Evolutionary conservation across 2,329 filamentous ascomycete genomes (phyloP).

Genomic region (Venturia nashicola): DNA sequence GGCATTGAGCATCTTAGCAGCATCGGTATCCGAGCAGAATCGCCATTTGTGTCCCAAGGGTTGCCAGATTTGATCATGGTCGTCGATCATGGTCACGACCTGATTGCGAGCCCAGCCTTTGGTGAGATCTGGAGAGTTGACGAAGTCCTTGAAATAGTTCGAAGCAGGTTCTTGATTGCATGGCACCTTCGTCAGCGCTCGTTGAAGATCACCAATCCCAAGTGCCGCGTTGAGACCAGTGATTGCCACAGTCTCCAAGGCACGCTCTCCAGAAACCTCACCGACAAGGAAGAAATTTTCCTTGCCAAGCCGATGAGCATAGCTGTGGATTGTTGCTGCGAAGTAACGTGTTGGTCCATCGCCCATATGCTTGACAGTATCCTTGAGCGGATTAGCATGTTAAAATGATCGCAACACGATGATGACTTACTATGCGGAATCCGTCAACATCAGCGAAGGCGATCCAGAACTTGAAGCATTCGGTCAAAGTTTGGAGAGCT

Average conservation of each 20-base stretch:
- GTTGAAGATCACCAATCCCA: constrained; percentile 15
- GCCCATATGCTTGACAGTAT: constrained; percentile 18
- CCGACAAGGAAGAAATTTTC: constrained; percentile 16
- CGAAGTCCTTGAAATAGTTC: constrained; percentile 16
- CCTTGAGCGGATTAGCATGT: background rate
- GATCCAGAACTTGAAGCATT: constrained; percentile 18
- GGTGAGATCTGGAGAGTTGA: constrained; percentile 12
- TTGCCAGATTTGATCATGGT: constrained; percentile 13
- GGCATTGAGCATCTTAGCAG: constrained; percentile 11
- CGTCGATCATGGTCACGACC: constrained; percentile 16
- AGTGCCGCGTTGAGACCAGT: constrained; percentile 16
- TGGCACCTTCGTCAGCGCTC: constrained; percentile 14
- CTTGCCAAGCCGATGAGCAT: constrained; percentile 13
- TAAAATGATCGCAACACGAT: background rate
- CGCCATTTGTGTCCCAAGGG: constrained; percentile 13
- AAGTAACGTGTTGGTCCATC: constrained; percentile 15
- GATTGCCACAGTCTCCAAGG: constrained; percentile 14
- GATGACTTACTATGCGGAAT: constrained; percentile 12
- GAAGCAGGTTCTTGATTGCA: background rate
- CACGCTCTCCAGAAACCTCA: constrained; percentile 14
- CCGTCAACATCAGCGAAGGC: constrained; percentile 15
- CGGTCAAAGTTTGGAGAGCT: constrained; percentile 13
- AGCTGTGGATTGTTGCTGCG: constrained; percentile 15
- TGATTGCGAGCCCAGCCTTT: constrained; percentile 16
- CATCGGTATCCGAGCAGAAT: constrained; percentile 13